Conservation (phyloP, 192 early-diverging fungal species). For the Rhizophagus sp. region DNA sequence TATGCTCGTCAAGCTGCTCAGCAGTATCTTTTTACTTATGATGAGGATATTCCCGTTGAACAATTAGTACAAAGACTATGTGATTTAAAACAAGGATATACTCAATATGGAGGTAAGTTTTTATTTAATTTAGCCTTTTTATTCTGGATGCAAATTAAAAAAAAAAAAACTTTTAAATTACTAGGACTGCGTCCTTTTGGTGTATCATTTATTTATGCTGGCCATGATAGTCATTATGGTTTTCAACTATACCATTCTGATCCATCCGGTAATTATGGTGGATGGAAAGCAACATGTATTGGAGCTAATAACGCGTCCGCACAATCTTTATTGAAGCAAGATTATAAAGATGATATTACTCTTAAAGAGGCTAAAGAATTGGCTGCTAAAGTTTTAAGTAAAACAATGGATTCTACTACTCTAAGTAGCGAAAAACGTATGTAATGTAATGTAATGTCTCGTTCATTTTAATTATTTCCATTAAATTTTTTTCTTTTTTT, state of each 20-base stretch:
- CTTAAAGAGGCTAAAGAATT: slow-evolving; percentile 89
- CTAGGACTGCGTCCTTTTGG: slow-evolving; percentile 93
- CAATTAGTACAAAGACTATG: slow-evolving; percentile 94
- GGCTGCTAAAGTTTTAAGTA: slow-evolving; percentile 91
- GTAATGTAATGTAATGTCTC: slow-evolving; percentile 33
- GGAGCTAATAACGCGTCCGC: slow-evolving; percentile 93
- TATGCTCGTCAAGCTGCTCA: slow-evolving; percentile 86
- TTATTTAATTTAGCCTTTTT: background rate
- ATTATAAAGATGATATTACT: slow-evolving; percentile 89
- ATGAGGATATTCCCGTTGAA: slow-evolving; percentile 92
- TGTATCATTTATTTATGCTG: slow-evolving; percentile 97
- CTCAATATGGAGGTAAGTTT: slow-evolving; percentile 82
- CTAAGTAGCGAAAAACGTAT: slow-evolving; percentile 90
- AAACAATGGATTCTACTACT: slow-evolving; percentile 95
- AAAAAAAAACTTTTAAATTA: background rate
- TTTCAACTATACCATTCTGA: slow-evolving; percentile 99
- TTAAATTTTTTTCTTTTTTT: slow-evolving; percentile 28
- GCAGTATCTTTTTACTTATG: slow-evolving; percentile 82
- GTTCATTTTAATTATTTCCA: background rate
- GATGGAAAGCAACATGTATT: slow-evolving; percentile 99
- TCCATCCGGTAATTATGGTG: slow-evolving; percentile 98
- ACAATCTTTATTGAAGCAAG: slow-evolving; percentile 91
- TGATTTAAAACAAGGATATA: slow-evolving; percentile 98
- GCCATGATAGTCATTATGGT: slow-evolving; percentile 85
- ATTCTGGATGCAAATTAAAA: background rate